Base-by-base conservation (phyloP, 139 green algal species). In the Coccomyxa sp. region DNA sequence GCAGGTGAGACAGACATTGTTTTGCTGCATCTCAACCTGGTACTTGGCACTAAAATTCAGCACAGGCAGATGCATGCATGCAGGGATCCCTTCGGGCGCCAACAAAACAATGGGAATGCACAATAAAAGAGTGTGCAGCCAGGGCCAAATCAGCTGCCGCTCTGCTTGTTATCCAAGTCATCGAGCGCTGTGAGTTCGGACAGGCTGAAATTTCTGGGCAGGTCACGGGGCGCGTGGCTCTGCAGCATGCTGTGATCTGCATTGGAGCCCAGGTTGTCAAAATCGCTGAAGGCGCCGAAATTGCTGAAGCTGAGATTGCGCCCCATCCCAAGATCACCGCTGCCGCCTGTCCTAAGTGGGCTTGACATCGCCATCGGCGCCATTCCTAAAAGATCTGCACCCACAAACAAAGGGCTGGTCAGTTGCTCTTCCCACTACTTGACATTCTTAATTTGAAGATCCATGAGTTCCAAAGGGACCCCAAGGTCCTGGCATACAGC, bases 251-350 rank as follows among this genome's bases (percentile, higher is more conserved):
- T 79, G 45, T 79, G 67, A 66, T 84, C 81, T 71, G 27, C 21
- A 10, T 84, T 71, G 63, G 32, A 30, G 21, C 83, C 82, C 51
- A 89, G 75, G 76, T 87, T 82, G 67, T 91, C 87, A 25, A 91
- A 66, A 0, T 71, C 63, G 63, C 63, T 25, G 18, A 71, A 28
- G 18, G 63, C 21, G 63, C 63, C 63, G 10, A 71, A 71, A 25
- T 71, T 71, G 18, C 63, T 25, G 21, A 71, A 71, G 63, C 63
- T 71, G 63, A 71, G 63, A 9, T 71, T 71, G 63, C 63, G 63
- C 63, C 63, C 63, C 63, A 71, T 71, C 18, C 63, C 63, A 3
- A 71, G 63, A 11, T 71, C 63, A 71, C 63, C 63, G 63, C 63
- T 71, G 63, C 63, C 63, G 63, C 63, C 21, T 25, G 63, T 71